Percentiles rank a stretch among this genome's conserved stretches.
Conservation (phyloP, 1,284 basidiomycete species). For the Ceratobasidium theobromae region DNA sequence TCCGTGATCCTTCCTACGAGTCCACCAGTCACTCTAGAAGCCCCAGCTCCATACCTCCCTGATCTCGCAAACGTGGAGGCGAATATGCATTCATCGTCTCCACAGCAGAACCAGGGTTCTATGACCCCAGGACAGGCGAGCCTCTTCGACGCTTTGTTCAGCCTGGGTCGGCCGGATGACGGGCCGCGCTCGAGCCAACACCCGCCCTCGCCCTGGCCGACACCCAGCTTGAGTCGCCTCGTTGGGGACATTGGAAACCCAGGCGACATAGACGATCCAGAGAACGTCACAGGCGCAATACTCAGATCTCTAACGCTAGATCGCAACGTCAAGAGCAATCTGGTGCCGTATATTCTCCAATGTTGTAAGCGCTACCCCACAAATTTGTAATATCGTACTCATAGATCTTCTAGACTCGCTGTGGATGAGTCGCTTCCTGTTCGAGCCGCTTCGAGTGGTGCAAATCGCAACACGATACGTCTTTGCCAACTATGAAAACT, state of each 20-base stretch:
- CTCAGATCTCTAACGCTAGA: neutral
- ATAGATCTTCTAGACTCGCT: neutral
- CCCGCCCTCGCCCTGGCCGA: neutral
- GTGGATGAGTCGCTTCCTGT: neutral
- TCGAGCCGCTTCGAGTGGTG: neutral
- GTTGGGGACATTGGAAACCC: neutral
- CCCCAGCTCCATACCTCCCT: no score
- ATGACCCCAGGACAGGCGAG: conserved; percentile 22
- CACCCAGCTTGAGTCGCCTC: neutral
- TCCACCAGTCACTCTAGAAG: neutral
- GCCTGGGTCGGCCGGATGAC: conserved; percentile 3
- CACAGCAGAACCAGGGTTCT: neutral
- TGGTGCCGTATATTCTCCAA: neutral
- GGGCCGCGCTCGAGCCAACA: no score
- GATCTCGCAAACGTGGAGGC: neutral
- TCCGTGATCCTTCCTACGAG: no score
- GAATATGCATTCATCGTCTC: neutral
- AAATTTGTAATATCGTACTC: neutral
- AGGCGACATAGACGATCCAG: neutral
- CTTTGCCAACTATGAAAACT: neutral
- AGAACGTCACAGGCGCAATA: neutral
- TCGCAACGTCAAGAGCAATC: neutral
- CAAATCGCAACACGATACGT: neutral
- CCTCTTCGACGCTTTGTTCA: conserved; percentile 7
- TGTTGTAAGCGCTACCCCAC: neutral